Percentiles rank a stretch among this genome's conserved stretches.
Conservation (phyloP, 2,329 filamentous ascomycete species). For the Fusarium nematophilum region DNA sequence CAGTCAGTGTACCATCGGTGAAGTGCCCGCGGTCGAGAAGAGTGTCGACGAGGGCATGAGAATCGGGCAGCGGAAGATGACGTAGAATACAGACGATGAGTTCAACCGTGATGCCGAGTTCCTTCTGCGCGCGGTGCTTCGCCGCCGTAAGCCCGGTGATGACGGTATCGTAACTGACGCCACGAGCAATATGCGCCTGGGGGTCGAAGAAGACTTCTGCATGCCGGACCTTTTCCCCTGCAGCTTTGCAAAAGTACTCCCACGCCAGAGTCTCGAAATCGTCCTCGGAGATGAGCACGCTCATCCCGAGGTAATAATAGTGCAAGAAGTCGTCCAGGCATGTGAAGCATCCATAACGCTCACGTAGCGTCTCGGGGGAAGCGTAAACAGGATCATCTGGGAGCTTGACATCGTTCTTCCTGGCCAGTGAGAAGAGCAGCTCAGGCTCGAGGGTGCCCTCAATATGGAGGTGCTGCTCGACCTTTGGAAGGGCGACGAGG, state of each 20-base stretch:
- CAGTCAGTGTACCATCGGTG: conserved; percentile 64
- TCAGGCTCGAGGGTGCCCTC: conserved; percentile 79
- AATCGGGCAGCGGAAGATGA: conserved; percentile 72
- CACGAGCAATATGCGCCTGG: conserved; percentile 75
- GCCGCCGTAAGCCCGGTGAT: conserved; percentile 72
- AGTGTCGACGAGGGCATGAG: conserved; percentile 52
- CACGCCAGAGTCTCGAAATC: conserved; percentile 81
- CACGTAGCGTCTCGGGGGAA: conserved; percentile 67
- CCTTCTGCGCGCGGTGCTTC: conserved; percentile 67
- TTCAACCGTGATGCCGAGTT: conserved; percentile 72
- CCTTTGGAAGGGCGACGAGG: conserved; percentile 77
- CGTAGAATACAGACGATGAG: conserved; percentile 80
- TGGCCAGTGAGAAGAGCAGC: conserved; percentile 76
- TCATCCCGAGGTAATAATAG: conserved; percentile 83
- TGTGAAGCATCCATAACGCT: conserved; percentile 74
- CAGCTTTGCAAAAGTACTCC: conserved; percentile 75
- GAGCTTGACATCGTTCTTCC: conserved; percentile 72
- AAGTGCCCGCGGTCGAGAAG: conserved; percentile 56
- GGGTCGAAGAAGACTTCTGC: conserved; percentile 87
- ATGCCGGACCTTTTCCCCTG: conserved; percentile 74
- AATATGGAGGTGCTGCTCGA: conserved; percentile 84
- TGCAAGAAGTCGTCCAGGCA: conserved; percentile 81
- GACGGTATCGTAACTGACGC: conserved; percentile 71
- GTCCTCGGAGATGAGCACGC: conserved; percentile 69
- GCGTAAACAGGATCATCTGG: conserved; percentile 72